Conservation (phyloP, 2,329 filamentous ascomycete genomes). For the Alternaria arborescens region DNA sequence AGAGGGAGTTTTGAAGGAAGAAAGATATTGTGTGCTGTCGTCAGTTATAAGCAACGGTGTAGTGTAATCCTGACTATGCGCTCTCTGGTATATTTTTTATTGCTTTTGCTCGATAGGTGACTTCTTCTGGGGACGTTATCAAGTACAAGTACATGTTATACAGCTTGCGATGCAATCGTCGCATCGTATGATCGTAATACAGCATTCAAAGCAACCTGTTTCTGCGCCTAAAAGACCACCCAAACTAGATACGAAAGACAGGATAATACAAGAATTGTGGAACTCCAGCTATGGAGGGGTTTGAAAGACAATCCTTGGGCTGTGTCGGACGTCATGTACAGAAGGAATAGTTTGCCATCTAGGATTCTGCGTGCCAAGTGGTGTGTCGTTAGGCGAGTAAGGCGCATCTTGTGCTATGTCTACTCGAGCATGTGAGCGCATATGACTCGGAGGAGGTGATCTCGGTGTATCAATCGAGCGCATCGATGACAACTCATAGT, state of each 20-base stretch:
- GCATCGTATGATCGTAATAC: background rate
- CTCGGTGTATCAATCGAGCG: constrained; percentile 21
- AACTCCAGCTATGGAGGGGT: background rate
- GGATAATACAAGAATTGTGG: background rate
- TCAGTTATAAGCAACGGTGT: background rate
- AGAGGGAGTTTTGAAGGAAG: constrained; percentile 1
- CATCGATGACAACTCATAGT: constrained; percentile 24
- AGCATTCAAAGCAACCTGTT: background rate
- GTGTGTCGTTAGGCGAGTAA: background rate
- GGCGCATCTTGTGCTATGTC: background rate
- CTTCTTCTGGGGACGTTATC: too few species aligned
- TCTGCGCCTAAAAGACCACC: background rate
- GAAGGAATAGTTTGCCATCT: background rate
- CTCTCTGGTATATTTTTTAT: accelerated
- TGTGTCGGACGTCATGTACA: constrained; percentile 9
- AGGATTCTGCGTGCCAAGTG: background rate
- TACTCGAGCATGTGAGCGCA: background rate
- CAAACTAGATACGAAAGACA: background rate
- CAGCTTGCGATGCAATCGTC: background rate
- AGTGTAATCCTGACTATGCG: too few species aligned
- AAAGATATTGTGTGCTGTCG: background rate
- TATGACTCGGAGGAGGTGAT: constrained; percentile 3
- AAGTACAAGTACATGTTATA: constrained; percentile 1
- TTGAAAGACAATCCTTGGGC: constrained; percentile 3
- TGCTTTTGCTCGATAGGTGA: background rate